phyloP scores from a whole-genome alignment of 2,329 filamentous ascomycete genomes.

The Fulvia fulva region DNA sequence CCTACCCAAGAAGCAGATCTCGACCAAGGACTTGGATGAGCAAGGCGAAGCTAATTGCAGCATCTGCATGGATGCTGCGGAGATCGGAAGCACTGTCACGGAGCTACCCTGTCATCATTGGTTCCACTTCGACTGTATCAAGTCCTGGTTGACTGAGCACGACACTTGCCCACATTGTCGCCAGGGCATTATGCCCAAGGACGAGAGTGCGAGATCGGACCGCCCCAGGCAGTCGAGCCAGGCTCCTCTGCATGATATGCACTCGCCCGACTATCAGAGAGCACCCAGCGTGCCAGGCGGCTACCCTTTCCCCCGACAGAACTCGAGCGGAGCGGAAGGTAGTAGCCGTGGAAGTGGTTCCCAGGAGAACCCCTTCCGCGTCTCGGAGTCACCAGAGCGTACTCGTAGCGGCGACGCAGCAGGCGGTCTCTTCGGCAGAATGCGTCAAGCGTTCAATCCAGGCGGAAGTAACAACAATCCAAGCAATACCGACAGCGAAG shows the following conservation, averaged over 20 bases:
- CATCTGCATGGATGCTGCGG: constrained; percentile 87
- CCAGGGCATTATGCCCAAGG: constrained; percentile 46
- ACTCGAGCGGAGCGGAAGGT: constrained; percentile 14
- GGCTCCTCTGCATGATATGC: constrained; percentile 30
- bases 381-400: constrained; percentile 18
- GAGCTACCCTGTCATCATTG: constrained; percentile 85
- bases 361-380: constrained; percentile 17
- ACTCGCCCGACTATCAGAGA: constrained; percentile 22
- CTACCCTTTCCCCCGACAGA: constrained; percentile 19
- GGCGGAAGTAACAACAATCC: constrained; percentile 3
- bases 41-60: constrained; percentile 77
- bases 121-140: constrained; percentile 83
- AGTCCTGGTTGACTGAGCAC: constrained; percentile 81
- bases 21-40: constrained; percentile 66
- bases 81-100: constrained; percentile 67
- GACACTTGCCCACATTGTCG: constrained; percentile 88
- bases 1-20: constrained; percentile 62
- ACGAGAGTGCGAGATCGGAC: constrained; percentile 18
- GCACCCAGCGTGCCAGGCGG: constrained; percentile 17
- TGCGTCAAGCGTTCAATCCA: constrained; percentile 31
- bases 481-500: background rate
- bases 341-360: constrained; percentile 20
- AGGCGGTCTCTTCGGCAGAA: constrained; percentile 30
- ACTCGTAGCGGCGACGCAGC: constrained; percentile 10
- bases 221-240: constrained; percentile 26